A percentile compares a stretch with the other conserved stretches of the same genome.
Evolutionary conservation across 2,329 filamentous ascomycete species (phyloP).

Genomic region (Penicillium psychrosexuale): DNA sequence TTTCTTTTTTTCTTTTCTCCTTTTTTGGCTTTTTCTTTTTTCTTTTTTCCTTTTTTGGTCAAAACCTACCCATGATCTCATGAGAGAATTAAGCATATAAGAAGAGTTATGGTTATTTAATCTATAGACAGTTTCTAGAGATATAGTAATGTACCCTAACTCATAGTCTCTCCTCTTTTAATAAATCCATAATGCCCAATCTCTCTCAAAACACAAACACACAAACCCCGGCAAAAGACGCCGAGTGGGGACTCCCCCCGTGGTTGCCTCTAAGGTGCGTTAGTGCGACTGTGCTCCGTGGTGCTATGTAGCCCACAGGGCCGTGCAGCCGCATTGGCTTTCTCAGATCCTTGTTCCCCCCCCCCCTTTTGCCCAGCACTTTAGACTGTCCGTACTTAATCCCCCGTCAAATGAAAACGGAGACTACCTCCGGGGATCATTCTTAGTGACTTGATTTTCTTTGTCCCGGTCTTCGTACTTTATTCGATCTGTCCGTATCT

Average conservation of each 20-base stretch:
- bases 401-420: background rate
- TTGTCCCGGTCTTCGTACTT: background rate
- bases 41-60: background rate
- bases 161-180: background rate
- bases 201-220: constrained; percentile 3
- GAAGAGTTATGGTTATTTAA: background rate
- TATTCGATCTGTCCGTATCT: background rate
- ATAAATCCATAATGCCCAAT: background rate
- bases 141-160: background rate
- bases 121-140: background rate
- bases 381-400: constrained; percentile 1
- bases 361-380: constrained; percentile 9
- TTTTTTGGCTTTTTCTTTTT: background rate
- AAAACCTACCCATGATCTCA: constrained; percentile 1
- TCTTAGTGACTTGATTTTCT: background rate
- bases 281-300: constrained; percentile 27
- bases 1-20: background rate
- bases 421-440: background rate
- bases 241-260: constrained; percentile 23
- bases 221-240: constrained; percentile 18
- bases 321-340: constrained; percentile 17
- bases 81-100: background rate
- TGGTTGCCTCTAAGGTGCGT: constrained; percentile 21
- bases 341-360: constrained; percentile 13
- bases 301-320: constrained; percentile 14